phyloP scores from a whole-genome alignment of 2,329 filamentous ascomycete genomes.

The Botrytis elliptica region DNA sequence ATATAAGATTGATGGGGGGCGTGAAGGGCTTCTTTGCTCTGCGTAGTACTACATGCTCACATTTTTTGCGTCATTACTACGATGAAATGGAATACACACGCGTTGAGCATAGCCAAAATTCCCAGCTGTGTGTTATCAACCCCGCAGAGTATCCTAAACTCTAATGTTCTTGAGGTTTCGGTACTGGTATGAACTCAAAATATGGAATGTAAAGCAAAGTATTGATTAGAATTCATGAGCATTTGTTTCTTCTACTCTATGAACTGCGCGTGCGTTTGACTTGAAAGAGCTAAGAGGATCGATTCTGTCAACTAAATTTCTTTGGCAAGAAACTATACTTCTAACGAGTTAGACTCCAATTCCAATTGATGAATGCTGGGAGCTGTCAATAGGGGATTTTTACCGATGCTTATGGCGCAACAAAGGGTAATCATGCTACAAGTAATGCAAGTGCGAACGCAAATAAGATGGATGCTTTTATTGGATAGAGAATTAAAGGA shows the following conservation, averaged over 20 bases:
- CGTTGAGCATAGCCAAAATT: background rate
- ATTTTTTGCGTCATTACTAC: background rate
- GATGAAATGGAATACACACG: background rate
- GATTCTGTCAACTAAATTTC: background rate
- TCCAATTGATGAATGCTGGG: background rate
- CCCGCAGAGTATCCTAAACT: background rate
- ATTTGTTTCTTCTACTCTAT: background rate
- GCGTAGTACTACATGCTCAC: too few relatives aligned
- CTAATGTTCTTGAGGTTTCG: background rate
- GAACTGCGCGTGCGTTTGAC: background rate
- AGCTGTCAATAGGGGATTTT: background rate
- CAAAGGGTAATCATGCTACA: too few relatives aligned
- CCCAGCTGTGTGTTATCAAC: rapidly evolving
- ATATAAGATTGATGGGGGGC: too few relatives aligned
- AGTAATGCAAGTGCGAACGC: too few relatives aligned
- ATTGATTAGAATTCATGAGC: background rate
- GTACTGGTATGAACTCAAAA: background rate
- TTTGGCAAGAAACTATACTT: background rate
- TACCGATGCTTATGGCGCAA: too few relatives aligned
- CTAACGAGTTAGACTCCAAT: background rate
- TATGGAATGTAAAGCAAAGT: background rate
- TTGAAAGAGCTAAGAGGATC: background rate
- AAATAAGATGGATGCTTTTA: too few relatives aligned
- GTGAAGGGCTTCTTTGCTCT: too few relatives aligned
- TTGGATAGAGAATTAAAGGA: too few relatives aligned